These are phyloP conservation scores for Cladosporium colombiae DNA, from an alignment of 2,329 filamentous ascomycete species.

Conservation along the genomic window DNA sequence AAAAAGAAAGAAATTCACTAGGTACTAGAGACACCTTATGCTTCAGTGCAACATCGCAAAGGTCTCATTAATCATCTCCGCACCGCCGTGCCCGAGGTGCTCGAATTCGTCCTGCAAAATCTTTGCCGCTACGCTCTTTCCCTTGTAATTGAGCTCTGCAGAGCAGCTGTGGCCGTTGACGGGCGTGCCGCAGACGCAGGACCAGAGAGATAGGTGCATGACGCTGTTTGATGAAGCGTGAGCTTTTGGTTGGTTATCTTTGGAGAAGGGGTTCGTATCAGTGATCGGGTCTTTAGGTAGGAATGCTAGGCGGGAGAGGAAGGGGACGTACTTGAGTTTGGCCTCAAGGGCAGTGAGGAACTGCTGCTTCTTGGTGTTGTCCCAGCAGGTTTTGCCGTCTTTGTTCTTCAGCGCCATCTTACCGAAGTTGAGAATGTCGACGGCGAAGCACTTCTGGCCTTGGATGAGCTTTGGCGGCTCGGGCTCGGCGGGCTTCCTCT, in stretches of 20 bases:
- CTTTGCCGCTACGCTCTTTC: background rate
- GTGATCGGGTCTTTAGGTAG: background rate
- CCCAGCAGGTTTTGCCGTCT: conserved; percentile 29
- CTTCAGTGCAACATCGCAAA: background rate
- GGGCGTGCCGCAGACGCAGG: conserved; percentile 31
- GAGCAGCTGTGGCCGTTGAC: conserved; percentile 27
- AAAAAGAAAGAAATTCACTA: background rate
- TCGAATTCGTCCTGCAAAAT: background rate
- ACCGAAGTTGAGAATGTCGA: conserved; percentile 35
- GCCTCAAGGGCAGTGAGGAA: conserved; percentile 31
- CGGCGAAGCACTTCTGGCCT: conserved; percentile 31
- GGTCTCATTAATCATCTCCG: background rate
- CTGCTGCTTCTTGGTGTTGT: conserved; percentile 27
- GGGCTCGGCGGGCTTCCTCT: background rate
- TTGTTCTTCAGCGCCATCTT: conserved; percentile 32
- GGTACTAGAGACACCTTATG: background rate
- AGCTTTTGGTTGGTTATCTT: conserved; percentile 13
- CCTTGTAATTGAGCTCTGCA: conserved; percentile 7
- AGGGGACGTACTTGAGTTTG: conserved; percentile 37
- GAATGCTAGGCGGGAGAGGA: background rate
- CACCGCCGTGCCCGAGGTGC: background rate
- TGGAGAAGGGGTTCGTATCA: conserved; percentile 17
- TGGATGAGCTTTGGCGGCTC: conserved; percentile 2
- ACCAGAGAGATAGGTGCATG: conserved; percentile 24
- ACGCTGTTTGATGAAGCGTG: background rate